These are phyloP conservation scores for Talaromyces sp. DNA, from an alignment of 2,329 filamentous ascomycete genomes.

Conservation along the genomic window DNA sequence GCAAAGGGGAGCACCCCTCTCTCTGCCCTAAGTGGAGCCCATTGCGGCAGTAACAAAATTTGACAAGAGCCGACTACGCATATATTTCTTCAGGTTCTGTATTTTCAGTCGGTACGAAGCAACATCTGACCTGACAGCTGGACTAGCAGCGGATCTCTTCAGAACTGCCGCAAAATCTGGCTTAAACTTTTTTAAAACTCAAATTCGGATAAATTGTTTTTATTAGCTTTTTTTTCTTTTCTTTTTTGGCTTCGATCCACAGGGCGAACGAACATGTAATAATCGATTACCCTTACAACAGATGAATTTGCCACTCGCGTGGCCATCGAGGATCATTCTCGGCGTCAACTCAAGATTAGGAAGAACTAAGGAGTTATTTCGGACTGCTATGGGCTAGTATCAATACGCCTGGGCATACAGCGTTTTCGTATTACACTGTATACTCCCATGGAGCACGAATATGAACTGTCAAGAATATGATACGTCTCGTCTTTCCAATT, in stretches of 20 bases:
- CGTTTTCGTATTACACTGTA: not conserved
- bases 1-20: not conserved
- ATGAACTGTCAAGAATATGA: not conserved
- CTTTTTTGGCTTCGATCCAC: not conserved
- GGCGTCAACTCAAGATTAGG: conserved; percentile 11
- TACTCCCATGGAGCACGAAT: too few relatives aligned
- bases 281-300: not conserved
- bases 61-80: not conserved
- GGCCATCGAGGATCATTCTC: conserved; percentile 10
- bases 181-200: not conserved
- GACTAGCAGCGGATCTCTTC: not conserved
- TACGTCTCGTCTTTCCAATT: not conserved
- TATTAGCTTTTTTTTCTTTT: not conserved
- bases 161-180: not conserved
- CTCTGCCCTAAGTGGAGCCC: not conserved
- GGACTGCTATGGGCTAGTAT: not conserved
- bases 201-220: not conserved
- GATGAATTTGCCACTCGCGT: conserved; percentile 5
- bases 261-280: not conserved
- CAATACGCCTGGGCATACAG: not conserved
- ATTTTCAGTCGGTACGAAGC: not conserved
- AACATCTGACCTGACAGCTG: not conserved
- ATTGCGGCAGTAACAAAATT: not conserved
- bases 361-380: not conserved
- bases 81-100: not conserved